These are phyloP conservation scores for Rhododendron henanense DNA, from an alignment of 148 eudicot genomes.

Conservation along the genomic window DNA sequence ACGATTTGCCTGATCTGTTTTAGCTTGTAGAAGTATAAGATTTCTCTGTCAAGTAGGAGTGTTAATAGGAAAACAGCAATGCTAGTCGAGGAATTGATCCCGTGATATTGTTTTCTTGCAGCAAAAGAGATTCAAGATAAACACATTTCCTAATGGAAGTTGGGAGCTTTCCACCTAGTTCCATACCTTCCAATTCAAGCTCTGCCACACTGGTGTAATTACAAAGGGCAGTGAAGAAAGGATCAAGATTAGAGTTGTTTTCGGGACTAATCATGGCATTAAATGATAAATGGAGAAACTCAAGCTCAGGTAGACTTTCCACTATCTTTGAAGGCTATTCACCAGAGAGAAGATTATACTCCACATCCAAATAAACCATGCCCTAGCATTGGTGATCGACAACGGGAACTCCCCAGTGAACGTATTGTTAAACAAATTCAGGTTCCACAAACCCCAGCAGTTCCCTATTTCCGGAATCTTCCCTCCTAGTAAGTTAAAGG, in stretches of 20 bases:
- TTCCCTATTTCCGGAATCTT: constrained; percentile 31
- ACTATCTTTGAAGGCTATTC: constrained; percentile 29
- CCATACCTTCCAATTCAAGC: constrained; percentile 30
- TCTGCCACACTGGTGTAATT: constrained; percentile 22
- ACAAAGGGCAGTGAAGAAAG: constrained; percentile 28
- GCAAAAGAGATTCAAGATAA: constrained; percentile 1
- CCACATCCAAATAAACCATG: constrained; percentile 25
- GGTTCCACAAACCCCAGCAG: constrained; percentile 20
- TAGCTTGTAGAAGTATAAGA: too few species aligned
- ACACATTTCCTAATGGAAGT: constrained; percentile 16
- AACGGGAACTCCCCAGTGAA: constrained; percentile 22
- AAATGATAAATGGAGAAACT: constrained; percentile 24
- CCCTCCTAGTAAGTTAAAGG: constrained; percentile 25
- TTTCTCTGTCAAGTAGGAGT: too few species aligned
- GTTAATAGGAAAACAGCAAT: too few species aligned
- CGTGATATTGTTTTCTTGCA: constrained; percentile 26
- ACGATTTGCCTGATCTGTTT: not conserved
- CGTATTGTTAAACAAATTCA: constrained; percentile 23
- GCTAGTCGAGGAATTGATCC: constrained; percentile 24
- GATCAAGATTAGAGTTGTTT: constrained; percentile 28
- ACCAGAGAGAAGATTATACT: constrained; percentile 23
- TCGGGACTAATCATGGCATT: constrained; percentile 28
- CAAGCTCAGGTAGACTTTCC: constrained; percentile 10
- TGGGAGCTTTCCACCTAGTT: constrained; percentile 28
- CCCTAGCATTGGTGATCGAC: constrained; percentile 22